phyloP scores from a whole-genome alignment of 116 monocot genomes.

The Trichopus zeylanicus region DNA sequence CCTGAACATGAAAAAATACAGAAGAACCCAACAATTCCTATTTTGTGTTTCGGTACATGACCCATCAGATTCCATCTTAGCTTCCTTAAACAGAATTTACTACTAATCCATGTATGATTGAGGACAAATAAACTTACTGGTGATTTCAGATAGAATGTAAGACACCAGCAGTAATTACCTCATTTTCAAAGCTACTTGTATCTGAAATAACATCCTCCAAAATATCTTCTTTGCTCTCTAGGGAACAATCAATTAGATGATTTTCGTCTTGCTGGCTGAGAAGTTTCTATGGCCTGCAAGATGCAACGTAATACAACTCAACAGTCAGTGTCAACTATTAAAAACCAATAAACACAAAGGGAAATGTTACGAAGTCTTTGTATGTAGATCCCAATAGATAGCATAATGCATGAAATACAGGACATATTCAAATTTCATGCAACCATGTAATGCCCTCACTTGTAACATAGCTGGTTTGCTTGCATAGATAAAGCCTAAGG shows the following conservation, averaged over 20 bases:
- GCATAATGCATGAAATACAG: neutral
- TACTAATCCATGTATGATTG: no score
- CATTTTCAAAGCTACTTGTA: no score
- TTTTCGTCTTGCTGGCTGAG: slow-evolving; percentile 10
- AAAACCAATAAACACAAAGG: slow-evolving; percentile 1
- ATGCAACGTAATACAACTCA: neutral
- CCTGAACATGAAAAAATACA: no score
- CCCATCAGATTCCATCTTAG: no score
- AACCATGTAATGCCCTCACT: no score
- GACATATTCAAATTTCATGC: neutral
- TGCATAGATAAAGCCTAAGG: no score
- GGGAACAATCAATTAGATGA: slow-evolving; percentile 1
- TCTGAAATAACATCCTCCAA: slow-evolving; percentile 13
- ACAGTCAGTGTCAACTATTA: neutral
- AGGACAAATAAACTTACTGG: no score
- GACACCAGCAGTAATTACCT: slow-evolving; percentile 11
- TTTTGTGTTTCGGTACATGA: no score
- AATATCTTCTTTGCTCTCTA: slow-evolving; percentile 15
- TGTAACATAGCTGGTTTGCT: no score
- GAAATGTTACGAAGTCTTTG: no score
- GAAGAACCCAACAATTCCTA: no score
- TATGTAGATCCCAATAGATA: neutral
- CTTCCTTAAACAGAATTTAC: no score
- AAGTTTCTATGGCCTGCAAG: slow-evolving; percentile 20
- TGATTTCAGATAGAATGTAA: neutral